Percentiles rank a stretch among this genome's conserved stretches.
Conservation (phyloP, 495 filamentous ascomycete genomes). For the Zalerion maritima region DNA sequence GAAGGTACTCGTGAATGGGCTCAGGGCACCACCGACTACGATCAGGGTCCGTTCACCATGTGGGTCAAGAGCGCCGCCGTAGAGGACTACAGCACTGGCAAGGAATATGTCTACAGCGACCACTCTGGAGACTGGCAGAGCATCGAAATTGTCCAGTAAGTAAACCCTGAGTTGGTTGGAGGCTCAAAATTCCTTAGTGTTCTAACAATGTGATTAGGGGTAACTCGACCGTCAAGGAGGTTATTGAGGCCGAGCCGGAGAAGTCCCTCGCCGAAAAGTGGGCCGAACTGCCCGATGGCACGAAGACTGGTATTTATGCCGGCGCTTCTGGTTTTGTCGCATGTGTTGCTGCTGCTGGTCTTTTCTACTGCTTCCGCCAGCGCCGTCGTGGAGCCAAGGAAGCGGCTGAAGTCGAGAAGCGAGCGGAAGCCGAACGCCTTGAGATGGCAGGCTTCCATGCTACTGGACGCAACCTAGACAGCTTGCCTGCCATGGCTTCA, state of each 20-base stretch:
- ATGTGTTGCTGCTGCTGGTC: constrained; percentile 28
- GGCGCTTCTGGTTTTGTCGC: constrained; percentile 35
- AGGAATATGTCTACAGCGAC: constrained; percentile 55
- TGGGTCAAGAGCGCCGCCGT: constrained; percentile 50
- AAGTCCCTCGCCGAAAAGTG: constrained; percentile 41
- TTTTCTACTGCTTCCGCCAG: constrained; percentile 52
- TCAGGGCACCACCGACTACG: constrained; percentile 61
- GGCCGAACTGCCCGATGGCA: constrained; percentile 34
- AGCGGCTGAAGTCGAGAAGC: constrained; percentile 38
- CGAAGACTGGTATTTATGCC: constrained; percentile 48
- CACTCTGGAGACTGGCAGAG: constrained; percentile 49
- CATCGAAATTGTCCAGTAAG: constrained; percentile 53
- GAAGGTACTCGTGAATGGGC: constrained; percentile 53
- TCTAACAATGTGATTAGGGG: constrained; percentile 29
- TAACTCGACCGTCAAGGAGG: constrained; percentile 42
- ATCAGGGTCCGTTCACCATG: constrained; percentile 59
- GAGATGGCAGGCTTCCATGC: constrained; percentile 44
- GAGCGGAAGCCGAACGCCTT: constrained; percentile 42
- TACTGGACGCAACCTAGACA: constrained; percentile 30
- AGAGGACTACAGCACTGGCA: constrained; percentile 53
- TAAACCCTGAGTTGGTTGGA: constrained; percentile 6
- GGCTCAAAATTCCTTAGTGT: constrained; percentile 1
- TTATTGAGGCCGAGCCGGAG: constrained; percentile 23
- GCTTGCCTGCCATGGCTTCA: constrained; percentile 19
- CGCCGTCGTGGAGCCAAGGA: constrained; percentile 51